Base-by-base conservation (phyloP, 371 early-diverging fungal genomes). In the Mucor racemosus region DNA sequence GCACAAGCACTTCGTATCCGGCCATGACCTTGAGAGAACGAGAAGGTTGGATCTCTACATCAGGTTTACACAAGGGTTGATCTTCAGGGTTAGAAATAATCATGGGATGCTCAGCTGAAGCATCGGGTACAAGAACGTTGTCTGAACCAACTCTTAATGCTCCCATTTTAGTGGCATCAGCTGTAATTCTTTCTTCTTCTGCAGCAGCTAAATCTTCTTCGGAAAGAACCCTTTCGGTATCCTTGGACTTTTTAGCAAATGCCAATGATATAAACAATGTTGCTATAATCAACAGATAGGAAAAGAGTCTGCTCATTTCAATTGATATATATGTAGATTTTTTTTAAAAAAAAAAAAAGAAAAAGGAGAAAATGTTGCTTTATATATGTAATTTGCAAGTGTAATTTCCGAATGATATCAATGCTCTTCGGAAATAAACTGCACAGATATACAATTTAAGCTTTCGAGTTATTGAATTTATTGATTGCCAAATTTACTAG, bases 21-120 rank as follows among this genome's bases (percentile, higher is more conserved):
- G 68, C 54, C 68, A 82, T 57, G 8, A 74, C 75, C 14, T 69
- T 64, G 21, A 78, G 17, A 3, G 64, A 36, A 10, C 67, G 63
- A 1, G 71, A 64, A 14, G 83, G 73, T 1, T 58, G 11, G 9
- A 78, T 65, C 0, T 48, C 19, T 0, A 36, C 13, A 31, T 72
- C 50, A 7, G 78, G 77, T 33, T 75, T 70, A 53, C 83, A 82
- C 4, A 81, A 26, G 0, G 81, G 81, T 56, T 78, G 79, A 11
- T 72, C 74, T 44, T 78, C 75, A 7, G 66, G 60, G 26, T 71
- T 71, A 5, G 75, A 71, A 4, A 78, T 38, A 8, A 81, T 69
- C 41, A 81, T 31, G 9, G 81, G 81, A 26, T 75, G 74, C 11
- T 81, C 81, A 19, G 81, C 57, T 11, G 79, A 73, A 34, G 79